phyloP scores from a whole-genome alignment of 371 early-diverging fungal species.

The Gilbertella persicaria region DNA sequence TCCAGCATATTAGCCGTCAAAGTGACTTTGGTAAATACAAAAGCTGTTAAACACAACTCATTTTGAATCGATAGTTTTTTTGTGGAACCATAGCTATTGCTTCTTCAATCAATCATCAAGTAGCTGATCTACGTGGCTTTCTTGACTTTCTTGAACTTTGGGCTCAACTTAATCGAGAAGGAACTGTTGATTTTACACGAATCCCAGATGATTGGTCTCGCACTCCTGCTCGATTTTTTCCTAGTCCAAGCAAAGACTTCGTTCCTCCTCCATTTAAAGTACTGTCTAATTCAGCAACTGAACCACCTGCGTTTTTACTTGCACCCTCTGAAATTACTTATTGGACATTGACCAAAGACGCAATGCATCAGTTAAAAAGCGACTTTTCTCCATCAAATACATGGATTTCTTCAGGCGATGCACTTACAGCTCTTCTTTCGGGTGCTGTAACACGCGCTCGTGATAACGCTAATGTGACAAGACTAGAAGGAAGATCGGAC shows the following conservation, averaged over 20 bases:
- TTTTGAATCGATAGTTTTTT: conserved; percentile 29
- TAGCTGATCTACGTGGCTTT: conserved; percentile 39
- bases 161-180: conserved; percentile 35
- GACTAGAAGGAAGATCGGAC: conserved; percentile 36
- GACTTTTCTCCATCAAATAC: conserved; percentile 34
- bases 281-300: conserved; percentile 21
- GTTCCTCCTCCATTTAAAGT: conserved; percentile 35
- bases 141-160: conserved; percentile 46
- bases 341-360: conserved; percentile 33
- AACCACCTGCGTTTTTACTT: conserved; percentile 27
- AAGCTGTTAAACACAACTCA: neutral
- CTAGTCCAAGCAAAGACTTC: neutral
- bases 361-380: conserved; percentile 27
- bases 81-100: conserved; percentile 44
- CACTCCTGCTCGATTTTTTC: conserved; percentile 37
- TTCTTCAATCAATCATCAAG: conserved; percentile 40
- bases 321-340: conserved; percentile 29
- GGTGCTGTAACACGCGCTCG: conserved; percentile 47
- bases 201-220: conserved; percentile 42
- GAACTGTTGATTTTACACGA: conserved; percentile 28
- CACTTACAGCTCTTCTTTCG: conserved; percentile 34
- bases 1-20: conserved; percentile 37
- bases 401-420: conserved; percentile 54
- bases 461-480: conserved; percentile 20
- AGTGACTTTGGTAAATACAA: conserved; percentile 34